A percentile compares a stretch with the other conserved stretches of the same genome.
These are phyloP conservation scores for Tetracentron sinense DNA, from an alignment of 164 flowering plant species.

Conservation along the genomic window DNA sequence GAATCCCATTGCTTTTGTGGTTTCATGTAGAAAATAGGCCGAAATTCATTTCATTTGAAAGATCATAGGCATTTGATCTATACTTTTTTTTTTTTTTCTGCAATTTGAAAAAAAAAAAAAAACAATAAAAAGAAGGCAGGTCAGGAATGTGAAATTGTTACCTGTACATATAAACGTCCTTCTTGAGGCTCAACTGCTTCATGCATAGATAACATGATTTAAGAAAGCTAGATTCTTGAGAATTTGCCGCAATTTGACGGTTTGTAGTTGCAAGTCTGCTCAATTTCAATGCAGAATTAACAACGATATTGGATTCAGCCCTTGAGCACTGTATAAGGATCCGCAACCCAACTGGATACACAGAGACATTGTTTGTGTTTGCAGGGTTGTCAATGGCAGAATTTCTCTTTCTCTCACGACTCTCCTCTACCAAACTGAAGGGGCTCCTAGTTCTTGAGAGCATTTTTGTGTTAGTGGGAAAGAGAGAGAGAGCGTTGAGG, in stretches of 20 bases:
- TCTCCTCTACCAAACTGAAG: slow-evolving; percentile 7
- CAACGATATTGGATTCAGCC: slow-evolving; percentile 20
- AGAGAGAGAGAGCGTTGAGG: slow-evolving; percentile 10
- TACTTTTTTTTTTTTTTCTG: no score
- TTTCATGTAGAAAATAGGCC: no score
- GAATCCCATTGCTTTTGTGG: no score
- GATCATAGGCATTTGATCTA: no score
- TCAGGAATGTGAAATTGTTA: no score
- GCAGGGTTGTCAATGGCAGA: background rate
- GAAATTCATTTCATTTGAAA: no score
- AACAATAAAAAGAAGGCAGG: no score
- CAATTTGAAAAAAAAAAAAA: no score
- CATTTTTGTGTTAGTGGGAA: slow-evolving; percentile 8
- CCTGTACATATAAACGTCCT: slow-evolving; percentile 73
- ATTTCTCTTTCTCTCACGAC: slow-evolving; percentile 1
- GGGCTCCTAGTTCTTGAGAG: slow-evolving; percentile 13
- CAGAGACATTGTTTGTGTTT: slow-evolving; percentile 1
- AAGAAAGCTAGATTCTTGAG: slow-evolving; percentile 26
- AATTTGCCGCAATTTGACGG: no score
- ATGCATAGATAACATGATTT: slow-evolving; percentile 45
- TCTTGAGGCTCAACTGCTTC: slow-evolving; percentile 32
- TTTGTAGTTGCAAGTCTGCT: background rate
- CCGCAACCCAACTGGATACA: slow-evolving; percentile 28
- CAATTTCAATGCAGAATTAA: slow-evolving; percentile 21
- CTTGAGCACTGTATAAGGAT: slow-evolving; percentile 21